phyloP scores from a whole-genome alignment of 768 basidiomycete genomes.

The Kwoniella botswanensis region DNA sequence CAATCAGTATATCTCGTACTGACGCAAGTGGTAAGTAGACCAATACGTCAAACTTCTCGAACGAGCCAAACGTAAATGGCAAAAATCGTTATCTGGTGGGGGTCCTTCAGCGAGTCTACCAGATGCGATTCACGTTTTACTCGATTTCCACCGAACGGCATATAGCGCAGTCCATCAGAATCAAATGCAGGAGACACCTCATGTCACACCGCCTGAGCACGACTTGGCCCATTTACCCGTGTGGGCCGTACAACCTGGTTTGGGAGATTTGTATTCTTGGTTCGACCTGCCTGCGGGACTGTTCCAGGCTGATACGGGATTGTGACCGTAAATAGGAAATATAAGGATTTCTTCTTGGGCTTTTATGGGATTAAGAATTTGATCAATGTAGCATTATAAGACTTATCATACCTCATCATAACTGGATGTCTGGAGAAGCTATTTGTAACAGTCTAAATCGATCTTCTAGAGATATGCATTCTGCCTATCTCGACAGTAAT shows the following conservation, averaged over 20 bases:
- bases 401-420: too few species aligned
- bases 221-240: conserved; percentile 44
- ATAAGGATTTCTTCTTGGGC: background rate
- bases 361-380: too few species aligned
- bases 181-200: conserved; percentile 48
- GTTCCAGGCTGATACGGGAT: conserved; percentile 32
- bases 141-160: conserved; percentile 54
- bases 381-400: background rate
- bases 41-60: conserved; percentile 54
- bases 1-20: background rate
- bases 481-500: too few species aligned
- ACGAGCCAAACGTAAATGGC: conserved; percentile 54
- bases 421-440: too few species aligned
- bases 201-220: conserved; percentile 42
- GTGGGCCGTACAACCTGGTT: conserved; percentile 48
- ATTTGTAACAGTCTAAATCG: too few species aligned
- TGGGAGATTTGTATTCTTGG: conserved; percentile 54
- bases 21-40: conserved; percentile 26
- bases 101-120: conserved; percentile 39
- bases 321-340: background rate
- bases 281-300: conserved; percentile 51
- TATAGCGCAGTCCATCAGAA: conserved; percentile 47
- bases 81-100: conserved; percentile 25
- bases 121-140: conserved; percentile 54
- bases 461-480: too few species aligned